Percentiles rank a stretch among this genome's conserved stretches.
Conservation (phyloP, 179 eudicot genomes). For the Pouteria campechiana region DNA sequence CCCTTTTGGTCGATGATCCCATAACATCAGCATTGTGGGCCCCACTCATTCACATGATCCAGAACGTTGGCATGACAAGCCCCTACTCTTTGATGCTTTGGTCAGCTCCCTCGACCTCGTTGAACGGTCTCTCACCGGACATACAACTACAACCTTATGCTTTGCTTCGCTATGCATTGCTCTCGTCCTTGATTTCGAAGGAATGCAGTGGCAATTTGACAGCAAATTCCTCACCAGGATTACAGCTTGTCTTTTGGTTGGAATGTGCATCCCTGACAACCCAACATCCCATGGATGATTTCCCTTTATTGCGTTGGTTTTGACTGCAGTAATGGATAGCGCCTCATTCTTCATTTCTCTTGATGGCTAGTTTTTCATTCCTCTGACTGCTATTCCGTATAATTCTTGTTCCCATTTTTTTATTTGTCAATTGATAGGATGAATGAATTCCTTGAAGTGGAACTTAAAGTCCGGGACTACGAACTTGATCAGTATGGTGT, state of each 20-base stretch:
- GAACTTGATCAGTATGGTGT: conserved; percentile 94
- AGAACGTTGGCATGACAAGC: too few relatives aligned
- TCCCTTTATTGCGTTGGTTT: background rate
- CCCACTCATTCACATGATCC: too few relatives aligned
- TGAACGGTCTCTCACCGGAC: too few relatives aligned
- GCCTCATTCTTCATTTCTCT: background rate
- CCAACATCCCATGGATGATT: background rate
- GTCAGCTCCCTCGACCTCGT: too few relatives aligned
- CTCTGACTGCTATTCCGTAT: background rate
- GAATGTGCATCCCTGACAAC: background rate
- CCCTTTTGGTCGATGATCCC: background rate
- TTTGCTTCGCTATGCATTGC: too few relatives aligned
- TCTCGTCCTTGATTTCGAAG: too few relatives aligned
- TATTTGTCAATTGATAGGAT: conserved; percentile 31
- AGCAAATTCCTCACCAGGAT: background rate
- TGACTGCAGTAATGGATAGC: background rate
- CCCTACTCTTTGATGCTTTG: too few relatives aligned
- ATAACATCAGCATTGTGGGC: too few relatives aligned
- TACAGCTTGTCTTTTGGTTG: background rate
- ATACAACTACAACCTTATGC: too few relatives aligned
- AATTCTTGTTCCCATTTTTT: background rate
- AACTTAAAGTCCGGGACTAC: conserved; percentile 71
- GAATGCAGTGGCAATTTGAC: too few relatives aligned
- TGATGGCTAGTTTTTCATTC: background rate
- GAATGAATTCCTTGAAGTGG: conserved; percentile 47